A percentile compares a stretch with the other conserved stretches of the same genome.
Conservation (phyloP, 2,329 filamentous ascomycete genomes). For the Apiospora phragmitis region DNA sequence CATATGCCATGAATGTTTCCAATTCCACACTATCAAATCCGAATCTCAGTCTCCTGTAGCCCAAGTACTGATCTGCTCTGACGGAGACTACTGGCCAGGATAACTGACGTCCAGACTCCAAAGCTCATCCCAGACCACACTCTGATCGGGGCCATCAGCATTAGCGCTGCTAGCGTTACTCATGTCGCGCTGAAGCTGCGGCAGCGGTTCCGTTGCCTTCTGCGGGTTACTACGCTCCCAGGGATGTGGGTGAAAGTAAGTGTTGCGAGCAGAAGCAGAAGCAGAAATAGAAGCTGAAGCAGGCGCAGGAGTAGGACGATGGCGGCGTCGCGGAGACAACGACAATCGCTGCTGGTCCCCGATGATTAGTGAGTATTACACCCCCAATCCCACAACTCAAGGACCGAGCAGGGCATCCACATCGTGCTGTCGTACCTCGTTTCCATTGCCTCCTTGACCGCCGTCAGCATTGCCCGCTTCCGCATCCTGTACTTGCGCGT, state of each 20-base stretch:
- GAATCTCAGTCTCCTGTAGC: too few species aligned
- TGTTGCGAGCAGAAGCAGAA: not conserved
- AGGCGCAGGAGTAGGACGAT: not conserved
- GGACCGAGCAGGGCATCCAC: conserved; percentile 54
- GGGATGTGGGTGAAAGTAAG: not conserved
- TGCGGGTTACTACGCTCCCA: conserved; percentile 13
- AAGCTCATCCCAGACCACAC: conserved; percentile 61
- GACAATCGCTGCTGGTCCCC: conserved; percentile 14
- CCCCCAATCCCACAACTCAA: conserved; percentile 24
- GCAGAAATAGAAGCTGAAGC: not conserved
- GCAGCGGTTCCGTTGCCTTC: conserved; percentile 12
- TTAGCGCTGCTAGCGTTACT: conserved; percentile 37
- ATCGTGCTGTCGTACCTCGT: conserved; percentile 52
- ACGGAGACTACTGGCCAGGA: conserved; percentile 39
- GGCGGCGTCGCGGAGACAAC: not conserved
- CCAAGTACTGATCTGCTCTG: not conserved
- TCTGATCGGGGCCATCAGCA: conserved; percentile 45
- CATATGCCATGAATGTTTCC: not conserved
- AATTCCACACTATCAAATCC: not conserved
- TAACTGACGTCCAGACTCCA: conserved; percentile 62
- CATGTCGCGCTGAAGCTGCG: not conserved
- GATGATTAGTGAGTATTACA: conserved; percentile 6
- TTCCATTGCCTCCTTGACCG: conserved; percentile 9
- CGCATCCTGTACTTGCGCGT: not conserved
- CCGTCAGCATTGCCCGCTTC: not conserved